phyloP scores from a whole-genome alignment of 176 grass and related monocot species.

The Eragrostis nindensis region DNA sequence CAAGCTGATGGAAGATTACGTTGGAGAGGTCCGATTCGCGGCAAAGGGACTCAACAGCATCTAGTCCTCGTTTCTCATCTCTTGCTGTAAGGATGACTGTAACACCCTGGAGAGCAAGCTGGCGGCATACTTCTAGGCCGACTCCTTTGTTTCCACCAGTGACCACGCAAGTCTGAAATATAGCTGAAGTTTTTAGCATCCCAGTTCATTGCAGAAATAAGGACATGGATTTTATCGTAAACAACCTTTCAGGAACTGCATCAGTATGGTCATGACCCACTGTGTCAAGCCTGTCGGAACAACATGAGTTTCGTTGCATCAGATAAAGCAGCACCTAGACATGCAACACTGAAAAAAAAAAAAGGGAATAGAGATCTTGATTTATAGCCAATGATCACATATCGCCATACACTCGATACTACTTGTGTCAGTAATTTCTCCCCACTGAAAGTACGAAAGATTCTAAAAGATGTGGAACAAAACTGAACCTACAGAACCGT shows the following conservation, averaged over 20 bases:
- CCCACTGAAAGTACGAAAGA: too few relatives aligned
- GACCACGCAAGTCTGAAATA: conserved; percentile 59
- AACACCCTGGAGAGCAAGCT: conserved; percentile 50
- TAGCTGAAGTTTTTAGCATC: neutral
- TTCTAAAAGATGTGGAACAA: too few relatives aligned
- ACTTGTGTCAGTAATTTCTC: too few relatives aligned
- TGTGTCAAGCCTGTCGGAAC: neutral
- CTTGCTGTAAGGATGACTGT: conserved; percentile 74
- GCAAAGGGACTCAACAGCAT: conserved; percentile 45
- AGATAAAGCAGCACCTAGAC: neutral
- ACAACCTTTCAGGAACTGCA: conserved; percentile 38
- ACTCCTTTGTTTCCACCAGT: conserved; percentile 78
- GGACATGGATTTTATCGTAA: neutral
- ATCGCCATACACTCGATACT: too few relatives aligned
- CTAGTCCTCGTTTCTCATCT: conserved; percentile 54
- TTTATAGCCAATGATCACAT: neutral
- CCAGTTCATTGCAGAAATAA: neutral
- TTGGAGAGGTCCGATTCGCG: conserved; percentile 40
- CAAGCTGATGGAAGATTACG: conserved; percentile 69
- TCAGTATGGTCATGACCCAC: neutral
- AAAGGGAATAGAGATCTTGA: neutral
- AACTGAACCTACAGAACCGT: too few relatives aligned
- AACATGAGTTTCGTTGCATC: neutral
- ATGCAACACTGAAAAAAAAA: neutral
- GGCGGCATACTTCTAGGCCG: conserved; percentile 60